These are phyloP conservation scores for Triangularia verruculosa DNA, from an alignment of 2,329 filamentous ascomycete genomes.

Conservation along the genomic window DNA sequence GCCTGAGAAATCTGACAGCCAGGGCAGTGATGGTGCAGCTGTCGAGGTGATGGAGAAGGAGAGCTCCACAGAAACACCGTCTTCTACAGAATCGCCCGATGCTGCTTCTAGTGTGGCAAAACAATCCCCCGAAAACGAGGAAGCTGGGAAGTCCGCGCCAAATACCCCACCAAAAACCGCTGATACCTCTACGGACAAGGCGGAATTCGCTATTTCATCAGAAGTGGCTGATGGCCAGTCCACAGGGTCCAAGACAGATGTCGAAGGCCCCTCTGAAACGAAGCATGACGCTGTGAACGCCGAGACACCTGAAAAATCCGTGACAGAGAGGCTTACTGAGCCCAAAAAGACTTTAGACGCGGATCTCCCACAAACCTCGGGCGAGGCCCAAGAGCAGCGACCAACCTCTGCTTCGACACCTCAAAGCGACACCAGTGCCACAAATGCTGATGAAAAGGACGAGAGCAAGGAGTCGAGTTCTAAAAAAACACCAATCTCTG, in stretches of 20 bases:
- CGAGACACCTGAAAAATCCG: neutral
- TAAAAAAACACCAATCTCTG: neutral
- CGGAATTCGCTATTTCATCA: neutral
- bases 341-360: neutral
- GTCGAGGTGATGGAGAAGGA: neutral
- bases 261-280: neutral
- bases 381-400: neutral
- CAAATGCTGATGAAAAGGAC: neutral
- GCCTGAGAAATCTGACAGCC: neutral
- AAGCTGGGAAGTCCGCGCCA: neutral
- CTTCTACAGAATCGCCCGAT: neutral
- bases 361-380: neutral
- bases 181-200: neutral
- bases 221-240: neutral
- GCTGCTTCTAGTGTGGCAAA: neutral
- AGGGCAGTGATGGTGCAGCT: neutral
- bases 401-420: neutral
- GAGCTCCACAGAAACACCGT: neutral
- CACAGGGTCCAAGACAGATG: neutral
- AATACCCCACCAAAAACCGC: neutral
- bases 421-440: neutral
- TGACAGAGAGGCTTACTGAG: neutral
- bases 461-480: neutral
- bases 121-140: neutral
- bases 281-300: neutral